Evolutionary conservation across 495 filamentous ascomycete genomes (phyloP).

Genomic region (Hamigera avellanea): DNA sequence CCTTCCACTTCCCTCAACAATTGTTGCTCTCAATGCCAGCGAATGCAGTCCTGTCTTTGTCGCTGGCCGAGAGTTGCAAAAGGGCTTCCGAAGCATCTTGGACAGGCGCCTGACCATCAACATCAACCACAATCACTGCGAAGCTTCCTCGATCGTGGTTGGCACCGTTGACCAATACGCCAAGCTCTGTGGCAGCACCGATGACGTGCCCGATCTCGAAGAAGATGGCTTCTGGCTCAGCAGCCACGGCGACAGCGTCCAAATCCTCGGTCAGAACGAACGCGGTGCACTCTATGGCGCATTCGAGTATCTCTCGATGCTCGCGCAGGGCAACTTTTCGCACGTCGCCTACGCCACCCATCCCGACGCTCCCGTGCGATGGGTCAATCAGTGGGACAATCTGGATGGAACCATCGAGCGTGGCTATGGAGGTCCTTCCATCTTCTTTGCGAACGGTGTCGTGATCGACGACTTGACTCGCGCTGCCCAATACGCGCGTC

Average conservation of each 20-base stretch:
- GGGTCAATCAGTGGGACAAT: conserved; percentile 69
- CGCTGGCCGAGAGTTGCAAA: conserved; percentile 47
- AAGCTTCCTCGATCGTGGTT: conserved; percentile 35
- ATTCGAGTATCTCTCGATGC: conserved; percentile 53
- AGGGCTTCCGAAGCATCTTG: conserved; percentile 44
- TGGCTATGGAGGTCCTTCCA: conserved; percentile 57
- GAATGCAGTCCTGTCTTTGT: conserved; percentile 42
- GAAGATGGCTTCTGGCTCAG: conserved; percentile 56
- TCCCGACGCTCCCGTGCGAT: conserved; percentile 51
- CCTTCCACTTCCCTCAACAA: conserved; percentile 31
- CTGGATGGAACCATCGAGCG: conserved; percentile 58
- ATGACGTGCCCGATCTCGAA: conserved; percentile 31
- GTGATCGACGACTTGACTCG: conserved; percentile 47
- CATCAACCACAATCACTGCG: conserved; percentile 9
- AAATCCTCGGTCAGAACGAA: conserved; percentile 56
- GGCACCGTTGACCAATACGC: conserved; percentile 45
- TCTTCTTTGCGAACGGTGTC: conserved; percentile 50
- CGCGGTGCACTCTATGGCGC: conserved; percentile 59
- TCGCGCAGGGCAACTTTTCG: conserved; percentile 51
- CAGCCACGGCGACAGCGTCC: conserved; percentile 28
- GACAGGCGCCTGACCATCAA: conserved; percentile 28
- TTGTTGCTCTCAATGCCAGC: conserved; percentile 44
- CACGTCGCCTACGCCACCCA: conserved; percentile 40
- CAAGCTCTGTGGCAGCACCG: conserved; percentile 18
- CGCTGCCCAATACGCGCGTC: conserved; percentile 49